phyloP scores from a whole-genome alignment of 257 asterid genomes.

The Leonotis leonurus region DNA sequence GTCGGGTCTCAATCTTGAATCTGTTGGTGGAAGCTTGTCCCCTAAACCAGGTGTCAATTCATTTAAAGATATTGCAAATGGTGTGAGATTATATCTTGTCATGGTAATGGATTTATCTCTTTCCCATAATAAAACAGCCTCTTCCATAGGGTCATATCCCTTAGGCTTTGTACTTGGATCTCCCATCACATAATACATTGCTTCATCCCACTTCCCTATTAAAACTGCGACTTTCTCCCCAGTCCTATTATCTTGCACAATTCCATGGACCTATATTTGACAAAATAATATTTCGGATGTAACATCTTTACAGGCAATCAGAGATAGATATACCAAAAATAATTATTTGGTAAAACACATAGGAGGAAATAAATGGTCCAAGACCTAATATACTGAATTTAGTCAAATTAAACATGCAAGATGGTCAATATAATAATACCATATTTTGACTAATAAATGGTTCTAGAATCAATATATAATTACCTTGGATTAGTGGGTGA shows the following conservation, averaged over 20 bases:
- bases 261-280: conserved; percentile 73
- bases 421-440: not conserved
- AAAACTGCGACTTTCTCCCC: conserved; percentile 94
- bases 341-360: conserved; percentile 1
- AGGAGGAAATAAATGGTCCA: not conserved
- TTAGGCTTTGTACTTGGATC: conserved; percentile 89
- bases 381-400: no score
- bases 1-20: conserved; percentile 92
- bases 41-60: conserved; percentile 72
- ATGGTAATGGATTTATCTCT: conserved; percentile 67
- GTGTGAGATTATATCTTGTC: conserved; percentile 91
- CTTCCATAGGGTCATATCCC: conserved; percentile 96
- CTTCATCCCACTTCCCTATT: conserved; percentile 97
- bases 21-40: conserved; percentile 87
- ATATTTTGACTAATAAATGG: not conserved
- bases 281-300: not conserved
- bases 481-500: no score
- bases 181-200: conserved; percentile 92
- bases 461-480: not conserved
- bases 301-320: not conserved
- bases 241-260: conserved; percentile 91
- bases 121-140: conserved; percentile 93
- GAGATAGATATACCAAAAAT: not conserved
- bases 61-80: conserved; percentile 86
- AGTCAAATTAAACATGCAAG: no score